Percentiles rank a stretch among this genome's conserved stretches.
Conservation (phyloP, 345 rosid genomes). For the Leavenworthia alabamica region DNA sequence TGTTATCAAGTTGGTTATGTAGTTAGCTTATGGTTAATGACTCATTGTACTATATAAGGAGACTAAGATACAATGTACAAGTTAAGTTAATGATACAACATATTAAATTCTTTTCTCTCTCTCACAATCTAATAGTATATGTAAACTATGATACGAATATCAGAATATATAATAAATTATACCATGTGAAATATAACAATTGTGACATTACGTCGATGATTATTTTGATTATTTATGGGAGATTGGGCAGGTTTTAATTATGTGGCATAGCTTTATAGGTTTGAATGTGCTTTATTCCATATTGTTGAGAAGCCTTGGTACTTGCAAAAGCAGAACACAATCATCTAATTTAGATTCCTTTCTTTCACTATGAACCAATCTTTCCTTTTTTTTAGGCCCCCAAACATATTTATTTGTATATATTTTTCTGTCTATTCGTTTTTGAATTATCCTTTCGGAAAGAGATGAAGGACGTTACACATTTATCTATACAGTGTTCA, state of each 20-base stretch:
- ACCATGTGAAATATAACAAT: not conserved
- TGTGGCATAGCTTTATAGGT: constrained; percentile 34
- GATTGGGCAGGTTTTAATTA: constrained; percentile 1
- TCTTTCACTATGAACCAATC: constrained; percentile 48
- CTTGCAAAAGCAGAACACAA: constrained; percentile 53
- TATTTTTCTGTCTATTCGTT: not conserved
- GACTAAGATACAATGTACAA: too few species aligned
- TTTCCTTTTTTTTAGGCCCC: constrained; percentile 4
- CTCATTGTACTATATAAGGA: too few species aligned
- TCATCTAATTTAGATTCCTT: constrained; percentile 50
- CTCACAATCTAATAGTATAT: too few species aligned
- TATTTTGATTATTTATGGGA: constrained; percentile 10
- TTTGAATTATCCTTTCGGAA: not conserved
- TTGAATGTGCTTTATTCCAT: constrained; percentile 63
- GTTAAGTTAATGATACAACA: too few species aligned
- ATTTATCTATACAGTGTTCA: too few species aligned
- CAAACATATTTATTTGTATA: not conserved
- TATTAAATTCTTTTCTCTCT: too few species aligned
- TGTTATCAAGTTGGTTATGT: too few species aligned
- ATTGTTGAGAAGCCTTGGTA: constrained; percentile 57
- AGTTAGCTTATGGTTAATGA: too few species aligned
- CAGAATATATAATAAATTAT: not conserved
- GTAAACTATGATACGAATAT: not conserved
- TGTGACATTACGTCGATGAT: not conserved
- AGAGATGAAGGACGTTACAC: not conserved